Evolutionary conservation across 345 rosid genomes (phyloP), one percentile per base, ranked within the genome.

Genomic region (Populus deltoides): DNA sequence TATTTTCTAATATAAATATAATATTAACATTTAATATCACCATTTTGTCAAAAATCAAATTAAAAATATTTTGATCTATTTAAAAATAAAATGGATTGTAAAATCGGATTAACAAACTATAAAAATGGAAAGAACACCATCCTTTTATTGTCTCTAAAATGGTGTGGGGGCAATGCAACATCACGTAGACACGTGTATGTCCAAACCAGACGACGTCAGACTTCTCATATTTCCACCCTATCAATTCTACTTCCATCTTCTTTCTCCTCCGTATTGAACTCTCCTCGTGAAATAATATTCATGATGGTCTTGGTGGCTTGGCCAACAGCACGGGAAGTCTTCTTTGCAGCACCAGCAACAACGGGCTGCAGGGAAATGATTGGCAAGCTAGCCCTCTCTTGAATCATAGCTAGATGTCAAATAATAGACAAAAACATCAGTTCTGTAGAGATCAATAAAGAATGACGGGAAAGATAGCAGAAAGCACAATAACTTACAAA

Each of bases 331-430:
- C 24, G 82, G 43, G 97, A 90, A 70, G 98, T 91, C 86, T 90
- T 92, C 85, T 89, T 86, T 0, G 96, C 97, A 35, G 94, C 98
- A 49, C 97, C 92, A 1, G 85, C 85, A 75, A 97, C 93, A 18
- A 89, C 93, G 12, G 98, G 97, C 67, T 90, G 90, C 82, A 90
- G 80, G 9, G 97, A 92, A 87, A 91, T 91, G 55, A 81, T 81
- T 16, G 98, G 97, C 82, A 94, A 86, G 79, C 79, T 91, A 49
- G 99, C 98, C 78, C 97, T 85, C 86, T 96, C 98, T 84, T 96
- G 87, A 85, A 91, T 94, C 86, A 94, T 90, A 20, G 97, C 99
- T 96, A 87, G 76, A 86, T 76, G 47, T 81, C 15, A 61, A 6
- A 76, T n/a, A 20, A 81, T 15, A 77, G 7, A 41, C 31, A 31